Percentiles rank a stretch among this genome's conserved stretches.
These are phyloP conservation scores for Apiotrichum sp. DNA, from an alignment of 1,284 basidiomycete species.

Conservation along the genomic window DNA sequence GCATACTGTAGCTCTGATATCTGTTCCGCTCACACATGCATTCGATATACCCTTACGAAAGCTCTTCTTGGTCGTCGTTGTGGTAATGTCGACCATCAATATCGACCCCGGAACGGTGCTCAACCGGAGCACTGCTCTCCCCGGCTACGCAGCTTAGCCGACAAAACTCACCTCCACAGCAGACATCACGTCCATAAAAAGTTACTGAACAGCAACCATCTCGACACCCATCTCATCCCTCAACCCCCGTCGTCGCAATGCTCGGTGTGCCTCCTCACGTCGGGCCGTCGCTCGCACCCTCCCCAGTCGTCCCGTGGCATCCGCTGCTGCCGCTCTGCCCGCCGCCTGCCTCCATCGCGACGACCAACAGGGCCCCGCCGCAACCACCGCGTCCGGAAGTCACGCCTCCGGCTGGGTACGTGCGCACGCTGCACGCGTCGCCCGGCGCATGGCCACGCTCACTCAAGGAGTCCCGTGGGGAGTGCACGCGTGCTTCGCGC, in stretches of 20 bases:
- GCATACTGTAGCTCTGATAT: too few species aligned
- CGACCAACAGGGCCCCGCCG: neutral
- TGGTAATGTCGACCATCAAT: too few species aligned
- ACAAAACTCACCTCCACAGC: too few species aligned
- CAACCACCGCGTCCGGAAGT: neutral
- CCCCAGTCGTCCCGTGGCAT: neutral
- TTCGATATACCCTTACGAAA: too few species aligned
- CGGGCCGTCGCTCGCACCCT: neutral
- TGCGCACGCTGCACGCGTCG: neutral
- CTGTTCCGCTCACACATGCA: too few species aligned
- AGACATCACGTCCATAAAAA: too few species aligned
- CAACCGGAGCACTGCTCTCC: too few species aligned
- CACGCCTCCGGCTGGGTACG: neutral
- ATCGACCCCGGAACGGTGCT: too few species aligned
- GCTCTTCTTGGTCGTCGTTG: too few species aligned
- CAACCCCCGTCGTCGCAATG: neutral
- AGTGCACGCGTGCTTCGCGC: neutral
- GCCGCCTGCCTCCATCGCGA: neutral
- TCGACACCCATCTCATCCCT: too few species aligned
- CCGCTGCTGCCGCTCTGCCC: neutral
- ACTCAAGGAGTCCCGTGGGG: neutral
- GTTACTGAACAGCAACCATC: too few species aligned
- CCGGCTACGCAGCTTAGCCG: too few species aligned
- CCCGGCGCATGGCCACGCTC: conserved; percentile 2
- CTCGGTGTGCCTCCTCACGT: neutral